Percentiles rank a stretch among this genome's conserved stretches.
phyloP scores from a whole-genome alignment of 805 yeast species.

The Metschnikowia lunata region DNA sequence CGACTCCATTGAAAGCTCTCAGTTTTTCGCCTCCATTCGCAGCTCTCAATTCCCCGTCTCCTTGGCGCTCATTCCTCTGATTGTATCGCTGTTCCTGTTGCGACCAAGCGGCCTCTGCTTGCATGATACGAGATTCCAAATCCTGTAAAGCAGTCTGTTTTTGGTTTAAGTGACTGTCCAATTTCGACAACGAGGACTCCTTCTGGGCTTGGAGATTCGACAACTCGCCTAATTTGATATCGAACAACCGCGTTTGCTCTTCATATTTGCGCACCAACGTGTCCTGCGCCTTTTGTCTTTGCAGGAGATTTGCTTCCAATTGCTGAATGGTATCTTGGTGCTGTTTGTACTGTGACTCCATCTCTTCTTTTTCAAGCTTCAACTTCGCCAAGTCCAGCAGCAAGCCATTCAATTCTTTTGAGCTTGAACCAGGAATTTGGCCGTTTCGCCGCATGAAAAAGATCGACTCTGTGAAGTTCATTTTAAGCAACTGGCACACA shows the following conservation, averaged over 20 bases:
- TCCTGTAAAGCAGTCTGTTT: constrained; percentile 2
- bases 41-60: background rate
- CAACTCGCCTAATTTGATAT: constrained; percentile 13
- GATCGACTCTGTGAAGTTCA: constrained; percentile 34
- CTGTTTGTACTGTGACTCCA: constrained; percentile 19
- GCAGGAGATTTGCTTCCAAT: constrained; percentile 20
- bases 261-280: constrained; percentile 12
- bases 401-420: constrained; percentile 21
- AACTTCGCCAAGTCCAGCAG: constrained; percentile 18
- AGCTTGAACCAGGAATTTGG: constrained; percentile 16
- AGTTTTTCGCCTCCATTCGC: background rate
- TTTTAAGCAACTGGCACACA: constrained; percentile 56
- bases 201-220: constrained; percentile 2
- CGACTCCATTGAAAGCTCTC: background rate
- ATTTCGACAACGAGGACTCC: constrained; percentile 9
- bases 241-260: constrained; percentile 9
- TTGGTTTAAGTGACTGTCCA: constrained; percentile 10
- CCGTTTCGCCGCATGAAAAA: constrained; percentile 28
- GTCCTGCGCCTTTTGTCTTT: constrained; percentile 18
- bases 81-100: background rate
- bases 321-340: constrained; percentile 21
- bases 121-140: constrained; percentile 4
- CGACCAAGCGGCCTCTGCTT: background rate
- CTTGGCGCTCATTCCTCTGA: background rate
- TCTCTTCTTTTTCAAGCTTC: constrained; percentile 14